phyloP scores from a whole-genome alignment of 768 basidiomycete genomes.

The Lanmaoa rubissima region DNA sequence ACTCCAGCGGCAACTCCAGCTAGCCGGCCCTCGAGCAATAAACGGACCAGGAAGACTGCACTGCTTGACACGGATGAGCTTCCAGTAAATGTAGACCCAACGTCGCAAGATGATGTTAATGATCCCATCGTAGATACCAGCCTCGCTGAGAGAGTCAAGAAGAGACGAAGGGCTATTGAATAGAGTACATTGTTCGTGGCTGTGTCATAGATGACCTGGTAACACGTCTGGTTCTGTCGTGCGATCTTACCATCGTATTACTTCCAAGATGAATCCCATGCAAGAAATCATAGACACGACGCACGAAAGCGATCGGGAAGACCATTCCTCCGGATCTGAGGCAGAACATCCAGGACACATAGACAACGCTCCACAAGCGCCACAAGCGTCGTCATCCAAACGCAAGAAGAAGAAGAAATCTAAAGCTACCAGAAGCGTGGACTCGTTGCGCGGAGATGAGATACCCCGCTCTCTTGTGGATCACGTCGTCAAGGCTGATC shows the following conservation, averaged over 20 bases:
- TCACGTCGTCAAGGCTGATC: constrained; percentile 59
- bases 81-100: neutral
- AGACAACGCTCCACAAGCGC: constrained; percentile 12
- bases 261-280: constrained; percentile 31
- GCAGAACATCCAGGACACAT: constrained; percentile 24
- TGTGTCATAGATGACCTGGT: constrained; percentile 9
- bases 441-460: constrained; percentile 48
- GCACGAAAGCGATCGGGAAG: constrained; percentile 35
- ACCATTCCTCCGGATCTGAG: constrained; percentile 30
- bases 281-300: constrained; percentile 43
- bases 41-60: constrained; percentile 25
- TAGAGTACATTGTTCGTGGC: constrained; percentile 13
- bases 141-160: constrained; percentile 45
- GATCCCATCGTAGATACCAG: constrained; percentile 11
- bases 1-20: constrained; percentile 32
- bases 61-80: constrained; percentile 6
- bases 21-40: constrained; percentile 34
- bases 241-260: neutral
- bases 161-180: constrained; percentile 27
- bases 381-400: constrained; percentile 39
- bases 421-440: constrained; percentile 55
- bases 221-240: too few species aligned
- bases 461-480: constrained; percentile 65
- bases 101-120: neutral
- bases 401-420: constrained; percentile 93